These are phyloP conservation scores for Candolleomyces aberdarensis DNA, from an alignment of 768 basidiomycete species.

Conservation along the genomic window DNA sequence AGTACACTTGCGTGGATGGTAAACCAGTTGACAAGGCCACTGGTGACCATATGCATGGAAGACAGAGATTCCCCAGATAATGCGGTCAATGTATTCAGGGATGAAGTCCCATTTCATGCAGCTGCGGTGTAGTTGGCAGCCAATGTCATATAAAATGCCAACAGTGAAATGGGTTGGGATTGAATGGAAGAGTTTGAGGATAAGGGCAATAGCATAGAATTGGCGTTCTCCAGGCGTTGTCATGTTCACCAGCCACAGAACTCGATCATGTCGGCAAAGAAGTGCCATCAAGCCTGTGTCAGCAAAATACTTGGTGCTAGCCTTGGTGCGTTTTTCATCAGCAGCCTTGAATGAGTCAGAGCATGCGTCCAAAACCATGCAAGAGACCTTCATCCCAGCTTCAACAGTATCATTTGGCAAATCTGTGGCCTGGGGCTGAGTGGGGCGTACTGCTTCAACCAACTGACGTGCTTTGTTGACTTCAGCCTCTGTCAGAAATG, in stretches of 20 bases:
- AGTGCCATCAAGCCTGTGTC: conserved; percentile 32
- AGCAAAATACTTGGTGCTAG: conserved; percentile 15
- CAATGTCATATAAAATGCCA: conserved; percentile 28
- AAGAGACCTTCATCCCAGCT: conserved; percentile 9
- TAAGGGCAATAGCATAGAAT: conserved; percentile 25
- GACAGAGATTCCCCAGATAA: conserved; percentile 26
- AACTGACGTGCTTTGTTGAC: background rate
- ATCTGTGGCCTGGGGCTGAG: background rate
- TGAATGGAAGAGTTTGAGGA: conserved; percentile 25
- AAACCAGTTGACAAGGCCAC: conserved; percentile 31
- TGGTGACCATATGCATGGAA: conserved; percentile 36
- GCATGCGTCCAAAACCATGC: background rate
- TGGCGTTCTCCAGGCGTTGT: conserved; percentile 29
- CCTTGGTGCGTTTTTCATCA: conserved; percentile 16
- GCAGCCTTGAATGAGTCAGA: conserved; percentile 16
- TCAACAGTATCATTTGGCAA: conserved; percentile 1
- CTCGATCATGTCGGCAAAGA: conserved; percentile 29
- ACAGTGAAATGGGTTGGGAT: conserved; percentile 19
- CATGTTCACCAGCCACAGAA: conserved; percentile 31
- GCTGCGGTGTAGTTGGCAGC: conserved; percentile 24
- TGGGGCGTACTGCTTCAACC: background rate
- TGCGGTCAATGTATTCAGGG: conserved; percentile 14
- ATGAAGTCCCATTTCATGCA: conserved; percentile 19
- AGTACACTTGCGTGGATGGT: conserved; percentile 23
- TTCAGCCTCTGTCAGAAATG: background rate